A percentile compares a stretch with the other conserved stretches of the same genome.
phyloP scores from a whole-genome alignment of 202 grass and related monocot species.

The Schoenoplectus tabernaemontani region DNA sequence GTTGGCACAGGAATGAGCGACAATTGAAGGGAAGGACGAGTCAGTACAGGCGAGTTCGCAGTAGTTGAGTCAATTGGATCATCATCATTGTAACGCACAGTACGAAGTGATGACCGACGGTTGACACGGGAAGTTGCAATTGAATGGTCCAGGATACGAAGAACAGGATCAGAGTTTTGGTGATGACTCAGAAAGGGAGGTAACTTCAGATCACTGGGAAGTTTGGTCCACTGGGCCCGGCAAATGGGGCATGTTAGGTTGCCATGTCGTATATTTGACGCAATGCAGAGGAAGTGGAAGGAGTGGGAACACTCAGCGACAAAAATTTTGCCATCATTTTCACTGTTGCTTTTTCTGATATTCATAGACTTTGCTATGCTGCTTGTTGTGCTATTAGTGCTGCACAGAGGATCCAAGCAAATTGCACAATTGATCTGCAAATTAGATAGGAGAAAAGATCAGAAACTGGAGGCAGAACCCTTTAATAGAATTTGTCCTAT shows the following conservation, averaged over 20 bases:
- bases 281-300: constrained; percentile 87
- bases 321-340: constrained; percentile 37
- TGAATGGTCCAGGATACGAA: constrained; percentile 89
- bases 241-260: constrained; percentile 89
- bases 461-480: background rate
- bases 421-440: constrained; percentile 82
- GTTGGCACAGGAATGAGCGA: constrained; percentile 37
- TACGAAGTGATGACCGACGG: constrained; percentile 57
- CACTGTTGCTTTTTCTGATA: background rate
- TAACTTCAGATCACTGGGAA: constrained; percentile 71
- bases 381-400: background rate
- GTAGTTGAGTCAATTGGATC: constrained; percentile 64
- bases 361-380: background rate
- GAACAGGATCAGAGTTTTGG: constrained; percentile 65
- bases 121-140: constrained; percentile 93
- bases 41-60: constrained; percentile 21
- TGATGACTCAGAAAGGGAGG: constrained; percentile 43
- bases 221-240: constrained; percentile 78
- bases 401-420: constrained; percentile 62
- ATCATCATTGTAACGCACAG: constrained; percentile 77
- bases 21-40: constrained; percentile 54
- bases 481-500: background rate
- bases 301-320: constrained; percentile 77
- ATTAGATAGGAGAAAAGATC: background rate
- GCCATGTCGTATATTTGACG: constrained; percentile 86